Evolutionary conservation across 176 grass and related monocot genomes (phyloP), one percentile per base, ranked within the genome.

Genomic region (Rhipidocladum racemiflorum): DNA sequence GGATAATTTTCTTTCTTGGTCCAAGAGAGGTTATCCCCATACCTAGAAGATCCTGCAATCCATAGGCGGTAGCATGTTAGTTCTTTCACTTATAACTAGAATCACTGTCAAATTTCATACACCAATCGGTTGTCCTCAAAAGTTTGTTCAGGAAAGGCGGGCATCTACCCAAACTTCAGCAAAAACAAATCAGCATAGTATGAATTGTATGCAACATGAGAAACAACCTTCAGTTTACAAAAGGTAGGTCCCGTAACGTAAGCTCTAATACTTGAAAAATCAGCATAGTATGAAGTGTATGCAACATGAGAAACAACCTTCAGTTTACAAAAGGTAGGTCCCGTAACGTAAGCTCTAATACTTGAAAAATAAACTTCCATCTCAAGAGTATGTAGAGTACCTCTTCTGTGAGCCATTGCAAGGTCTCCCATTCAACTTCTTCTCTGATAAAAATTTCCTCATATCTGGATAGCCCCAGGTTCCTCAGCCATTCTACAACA

Each of bases 401-500:
- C 95, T 94, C 95, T 89, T 97, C 95, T 46, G 92, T 93, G 65
- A 97, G 84, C 86, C 87, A 94, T 65, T 94, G 90, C 67, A 97
- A 89, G 61, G 95, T 87, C 48, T 94, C 92, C 92, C 90, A 91
- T 59, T 97, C 90, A 77, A 94, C 82, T 76, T 97, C 95, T 89
- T 97, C 90, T 86, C 68, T 94, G 55, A 86, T 78, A 81, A 97
- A 94, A 91, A 91, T 40, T 23, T 94, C 78, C 76, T 91, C 82
- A 48, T 97, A 97, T 85, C 74, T 93, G 59, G 90, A 97, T 72
- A 97, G 82, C 20, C 90, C 90, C 25, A 97, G 71, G 77, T 87
- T 80, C 64, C 79, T 87, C 77, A 97, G 70, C 90, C 90, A 97
- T 88, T 94, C 88, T 0, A 90, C 43, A 86, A 91, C 84, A 57